Percentiles rank a stretch among this genome's conserved stretches.
phyloP scores from a whole-genome alignment of 192 early-diverging fungal species.

The Lunasporangiospora selenospora region DNA sequence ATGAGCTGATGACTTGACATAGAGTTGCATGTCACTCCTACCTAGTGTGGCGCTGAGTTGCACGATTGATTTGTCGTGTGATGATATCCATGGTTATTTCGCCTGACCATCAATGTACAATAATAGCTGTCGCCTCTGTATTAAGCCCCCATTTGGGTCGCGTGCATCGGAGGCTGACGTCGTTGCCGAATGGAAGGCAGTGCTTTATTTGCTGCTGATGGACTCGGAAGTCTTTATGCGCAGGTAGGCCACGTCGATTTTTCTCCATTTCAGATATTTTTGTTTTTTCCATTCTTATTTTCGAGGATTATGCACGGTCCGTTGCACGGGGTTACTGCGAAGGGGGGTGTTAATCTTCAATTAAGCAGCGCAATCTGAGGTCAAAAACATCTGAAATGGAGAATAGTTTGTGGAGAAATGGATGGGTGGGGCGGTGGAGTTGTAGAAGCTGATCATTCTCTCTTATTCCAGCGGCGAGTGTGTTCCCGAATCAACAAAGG shows the following conservation, averaged over 20 bases:
- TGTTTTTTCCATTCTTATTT: too few relatives aligned
- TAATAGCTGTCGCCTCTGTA: constrained; percentile 8
- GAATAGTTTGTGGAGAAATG: too few relatives aligned
- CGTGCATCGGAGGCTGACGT: constrained; percentile 12
- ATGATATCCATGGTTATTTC: constrained; percentile 1
- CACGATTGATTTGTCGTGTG: constrained; percentile 7
- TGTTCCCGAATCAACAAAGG: constrained; percentile 2
- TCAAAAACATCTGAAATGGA: too few relatives aligned
- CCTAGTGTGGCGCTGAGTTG: constrained; percentile 13
- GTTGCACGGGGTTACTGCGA: too few relatives aligned
- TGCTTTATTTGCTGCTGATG: constrained; percentile 4
- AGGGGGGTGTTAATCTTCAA: too few relatives aligned
- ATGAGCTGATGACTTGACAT: too few relatives aligned
- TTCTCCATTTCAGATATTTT: too few relatives aligned
- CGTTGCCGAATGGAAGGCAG: constrained; percentile 15
- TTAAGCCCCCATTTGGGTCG: constrained; percentile 7
- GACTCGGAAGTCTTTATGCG: constrained; percentile 10
- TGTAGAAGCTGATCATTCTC: constrained; percentile 4
- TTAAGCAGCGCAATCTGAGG: too few relatives aligned
- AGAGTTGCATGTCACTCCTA: too few relatives aligned
- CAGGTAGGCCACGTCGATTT: too few relatives aligned
- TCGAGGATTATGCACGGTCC: too few relatives aligned
- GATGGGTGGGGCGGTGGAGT: constrained; percentile 11
- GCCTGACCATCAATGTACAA: constrained; percentile 6
- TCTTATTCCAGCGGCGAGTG: constrained; percentile 6